Evolutionary conservation across 345 rosid species (phyloP).

Genomic region (Eucalyptus globulus): DNA sequence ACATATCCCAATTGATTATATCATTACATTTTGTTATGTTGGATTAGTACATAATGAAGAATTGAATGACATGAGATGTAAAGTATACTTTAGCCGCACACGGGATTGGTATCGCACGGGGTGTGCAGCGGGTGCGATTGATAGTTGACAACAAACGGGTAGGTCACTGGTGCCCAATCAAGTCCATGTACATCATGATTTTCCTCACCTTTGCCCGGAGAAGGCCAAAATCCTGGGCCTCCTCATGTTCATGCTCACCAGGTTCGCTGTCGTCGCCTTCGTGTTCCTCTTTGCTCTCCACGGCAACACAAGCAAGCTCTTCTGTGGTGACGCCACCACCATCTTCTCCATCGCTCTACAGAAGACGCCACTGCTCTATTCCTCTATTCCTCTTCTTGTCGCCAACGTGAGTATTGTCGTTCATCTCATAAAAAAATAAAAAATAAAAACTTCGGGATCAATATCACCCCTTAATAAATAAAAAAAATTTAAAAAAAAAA

Average conservation of each 20-base stretch:
- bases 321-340: conserved; percentile 9
- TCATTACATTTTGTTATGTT: not conserved
- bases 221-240: conserved; percentile 59
- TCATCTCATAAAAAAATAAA: not conserved
- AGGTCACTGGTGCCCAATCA: conserved; percentile 9
- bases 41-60: not conserved
- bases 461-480: not conserved
- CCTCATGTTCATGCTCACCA: conserved; percentile 23
- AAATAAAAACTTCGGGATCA: not conserved
- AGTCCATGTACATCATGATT: conserved; percentile 44
- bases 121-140: not conserved
- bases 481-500: too few relatives aligned
- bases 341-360: not conserved
- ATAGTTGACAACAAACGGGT: not conserved
- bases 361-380: not conserved
- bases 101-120: not conserved
- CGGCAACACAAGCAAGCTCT: conserved; percentile 49
- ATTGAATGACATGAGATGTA: not conserved
- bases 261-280: conserved; percentile 33
- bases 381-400: not conserved
- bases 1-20: not conserved
- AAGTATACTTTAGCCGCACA: not conserved
- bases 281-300: conserved; percentile 59
- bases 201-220: conserved; percentile 59
- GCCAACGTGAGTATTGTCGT: not conserved